These are phyloP conservation scores for Neocucurbitaria cava DNA, from an alignment of 2,329 filamentous ascomycete genomes.

Conservation along the genomic window DNA sequence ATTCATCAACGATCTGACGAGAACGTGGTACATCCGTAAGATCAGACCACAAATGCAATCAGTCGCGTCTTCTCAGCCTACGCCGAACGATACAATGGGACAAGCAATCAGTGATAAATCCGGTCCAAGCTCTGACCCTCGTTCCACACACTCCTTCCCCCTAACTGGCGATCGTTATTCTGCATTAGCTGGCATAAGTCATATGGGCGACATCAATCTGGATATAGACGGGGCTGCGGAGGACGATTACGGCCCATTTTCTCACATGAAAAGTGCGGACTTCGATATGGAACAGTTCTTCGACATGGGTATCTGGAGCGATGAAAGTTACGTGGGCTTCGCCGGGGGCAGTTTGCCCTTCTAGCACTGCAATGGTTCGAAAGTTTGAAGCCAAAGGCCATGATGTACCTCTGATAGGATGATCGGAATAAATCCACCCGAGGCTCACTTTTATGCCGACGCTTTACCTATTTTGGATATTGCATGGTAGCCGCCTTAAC, in stretches of 20 bases:
- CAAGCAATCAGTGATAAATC: constrained; percentile 11
- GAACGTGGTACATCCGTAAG: constrained; percentile 38
- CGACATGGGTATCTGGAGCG: constrained; percentile 43
- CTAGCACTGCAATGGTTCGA: no score
- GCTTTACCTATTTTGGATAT: not conserved
- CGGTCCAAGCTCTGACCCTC: constrained; percentile 9
- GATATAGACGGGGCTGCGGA: constrained; percentile 6
- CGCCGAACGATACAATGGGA: constrained; percentile 8
- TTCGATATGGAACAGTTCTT: constrained; percentile 46
- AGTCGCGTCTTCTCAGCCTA: not conserved
- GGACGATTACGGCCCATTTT: constrained; percentile 23
- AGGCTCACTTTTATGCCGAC: constrained; percentile 5
- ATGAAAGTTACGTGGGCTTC: constrained; percentile 34
- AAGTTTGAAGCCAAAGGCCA: not conserved
- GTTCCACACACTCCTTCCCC: constrained; percentile 7
- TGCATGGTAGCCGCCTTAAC: not conserved
- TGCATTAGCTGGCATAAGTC: constrained; percentile 1
- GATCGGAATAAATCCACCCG: not conserved
- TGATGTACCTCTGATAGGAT: not conserved
- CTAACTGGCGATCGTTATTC: not conserved
- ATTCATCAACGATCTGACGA: constrained; percentile 39
- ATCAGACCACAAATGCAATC: constrained; percentile 14
- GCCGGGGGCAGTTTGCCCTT: constrained; percentile 7
- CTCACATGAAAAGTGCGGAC: constrained; percentile 30
- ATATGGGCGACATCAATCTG: constrained; percentile 2